phyloP scores from a whole-genome alignment of 306 rosid species.

The Inga oerstediana region DNA sequence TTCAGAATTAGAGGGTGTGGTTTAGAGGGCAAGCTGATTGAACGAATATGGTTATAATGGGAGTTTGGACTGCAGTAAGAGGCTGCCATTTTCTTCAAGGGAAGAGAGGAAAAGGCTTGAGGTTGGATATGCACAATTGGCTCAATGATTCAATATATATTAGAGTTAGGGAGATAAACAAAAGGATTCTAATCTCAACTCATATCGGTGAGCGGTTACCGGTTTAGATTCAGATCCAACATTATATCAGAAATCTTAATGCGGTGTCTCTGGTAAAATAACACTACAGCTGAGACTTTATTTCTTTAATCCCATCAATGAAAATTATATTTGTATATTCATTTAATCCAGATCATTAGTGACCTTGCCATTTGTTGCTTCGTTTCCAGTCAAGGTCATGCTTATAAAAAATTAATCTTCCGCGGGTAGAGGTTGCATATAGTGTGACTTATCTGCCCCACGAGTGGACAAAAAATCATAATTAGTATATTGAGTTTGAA shows the following conservation, averaged over 20 bases:
- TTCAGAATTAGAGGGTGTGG: conserved; percentile 49
- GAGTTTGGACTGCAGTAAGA: conserved; percentile 32
- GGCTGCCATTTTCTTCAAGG: conserved; percentile 17
- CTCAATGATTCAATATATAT: conserved; percentile 37
- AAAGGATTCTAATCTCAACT: conserved; percentile 40
- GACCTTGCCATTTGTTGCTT: neutral
- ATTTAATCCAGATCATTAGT: neutral
- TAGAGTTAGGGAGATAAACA: conserved; percentile 29
- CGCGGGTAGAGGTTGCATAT: neutral
- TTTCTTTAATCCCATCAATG: neutral
- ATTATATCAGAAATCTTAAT: neutral
- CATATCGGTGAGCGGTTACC: neutral
- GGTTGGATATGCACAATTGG: neutral
- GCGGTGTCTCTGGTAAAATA: neutral
- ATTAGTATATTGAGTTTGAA: neutral
- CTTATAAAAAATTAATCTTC: neutral
- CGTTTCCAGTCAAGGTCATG: neutral
- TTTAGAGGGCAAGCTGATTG: conserved; percentile 26
- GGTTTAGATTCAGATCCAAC: neutral
- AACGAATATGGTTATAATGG: conserved; percentile 13
- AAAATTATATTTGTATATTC: neutral
- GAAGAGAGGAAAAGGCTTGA: conserved; percentile 19
- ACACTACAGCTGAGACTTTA: neutral
- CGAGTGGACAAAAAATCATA: neutral
- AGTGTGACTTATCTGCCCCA: neutral